Evolutionary conservation across 345 rosid genomes (phyloP), one percentile per base, ranked within the genome.

Genomic region (Salix exigua): DNA sequence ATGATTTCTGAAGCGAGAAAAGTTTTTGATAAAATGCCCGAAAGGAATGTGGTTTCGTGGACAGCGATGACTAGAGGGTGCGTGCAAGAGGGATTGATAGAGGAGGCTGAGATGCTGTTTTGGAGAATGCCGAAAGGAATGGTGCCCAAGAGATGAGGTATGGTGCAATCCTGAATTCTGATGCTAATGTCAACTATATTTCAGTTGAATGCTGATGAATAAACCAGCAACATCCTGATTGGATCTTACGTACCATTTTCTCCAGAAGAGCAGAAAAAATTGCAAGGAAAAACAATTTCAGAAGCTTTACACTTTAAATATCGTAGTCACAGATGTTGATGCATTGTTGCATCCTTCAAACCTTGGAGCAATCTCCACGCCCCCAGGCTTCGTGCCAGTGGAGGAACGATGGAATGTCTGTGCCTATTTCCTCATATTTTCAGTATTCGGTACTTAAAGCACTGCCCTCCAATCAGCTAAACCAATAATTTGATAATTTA

Each of bases 51-150:
- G 7, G 86, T 90, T 44, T 89, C 96, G 2, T 94, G 97, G 96
- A 92, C 96, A 0, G 84, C 91, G 0, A 86, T 92, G 92, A 81
- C 90, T 69, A 81, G 90, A 68, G 98, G 98, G 9, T 88, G 90
- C 70, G 85, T 89, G 48, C 86, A 87, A 63, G 86, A 78, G 61
- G 92, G 97, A 71, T 83, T 85, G 90, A 76, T 87, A 13, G 25
- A 35, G 61, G 87, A 87, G 65, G n/a, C n/a, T 0, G 97, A 90
- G 74, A 65, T 50, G 0, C 78, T 94, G 74, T 94, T 94, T 81
- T 87, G 88, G 91, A 73, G 60, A 83, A 94, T 90, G 91, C 98
- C 96, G 1, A 83, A 82, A 90, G 68, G 88, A 91, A 90, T 83
- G 62, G 26, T 55, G 26, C 62, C 26, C 30, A 4, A n/a, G n/a